Percentiles rank a stretch among this genome's conserved stretches.
phyloP scores from a whole-genome alignment of 768 basidiomycete genomes.

The Arthromyces matolae region DNA sequence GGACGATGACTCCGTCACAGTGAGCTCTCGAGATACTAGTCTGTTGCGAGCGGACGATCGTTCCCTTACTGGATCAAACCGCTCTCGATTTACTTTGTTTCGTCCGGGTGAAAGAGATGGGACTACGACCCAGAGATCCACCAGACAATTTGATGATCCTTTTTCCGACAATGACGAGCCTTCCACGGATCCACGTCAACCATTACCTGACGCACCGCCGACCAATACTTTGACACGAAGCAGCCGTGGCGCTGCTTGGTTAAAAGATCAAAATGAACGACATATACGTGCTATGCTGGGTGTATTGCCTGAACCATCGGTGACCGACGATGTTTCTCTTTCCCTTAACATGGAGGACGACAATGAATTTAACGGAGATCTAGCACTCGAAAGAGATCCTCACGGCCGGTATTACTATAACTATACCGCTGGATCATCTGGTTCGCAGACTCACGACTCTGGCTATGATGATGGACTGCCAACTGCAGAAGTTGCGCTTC shows the following conservation, averaged over 20 bases:
- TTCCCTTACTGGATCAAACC: slow-evolving; percentile 6
- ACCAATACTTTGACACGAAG: no score
- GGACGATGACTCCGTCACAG: slow-evolving; percentile 74
- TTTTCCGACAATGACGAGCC: slow-evolving; percentile 28
- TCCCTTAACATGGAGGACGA: slow-evolving; percentile 33
- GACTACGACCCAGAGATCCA: no score
- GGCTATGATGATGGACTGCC: slow-evolving; percentile 46
- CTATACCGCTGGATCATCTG: slow-evolving; percentile 53
- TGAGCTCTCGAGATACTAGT: slow-evolving; percentile 64
- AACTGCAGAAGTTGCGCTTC: slow-evolving; percentile 17
- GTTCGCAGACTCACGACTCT: slow-evolving; percentile 50
- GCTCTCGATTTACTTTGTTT: slow-evolving; percentile 12
- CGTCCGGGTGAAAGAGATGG: no score
- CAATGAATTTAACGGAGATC: slow-evolving; percentile 52
- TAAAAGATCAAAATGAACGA: slow-evolving; percentile 76
- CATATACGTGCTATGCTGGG: slow-evolving; percentile 60
- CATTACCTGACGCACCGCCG: slow-evolving; percentile 41
- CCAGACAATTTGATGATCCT: slow-evolving; percentile 13
- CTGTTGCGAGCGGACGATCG: slow-evolving; percentile 5
- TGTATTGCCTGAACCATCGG: slow-evolving; percentile 52
- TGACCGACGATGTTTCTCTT: slow-evolving; percentile 46
- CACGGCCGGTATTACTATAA: slow-evolving; percentile 77
- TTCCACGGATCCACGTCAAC: slow-evolving; percentile 27
- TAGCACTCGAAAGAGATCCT: slow-evolving; percentile 63
- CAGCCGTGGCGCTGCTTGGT: slow-evolving; percentile 76